A percentile compares a stretch with the other conserved stretches of the same genome.
Evolutionary conservation across 1,284 basidiomycete genomes (phyloP).

Genomic region (Austroboletus novae-zelandiae): DNA sequence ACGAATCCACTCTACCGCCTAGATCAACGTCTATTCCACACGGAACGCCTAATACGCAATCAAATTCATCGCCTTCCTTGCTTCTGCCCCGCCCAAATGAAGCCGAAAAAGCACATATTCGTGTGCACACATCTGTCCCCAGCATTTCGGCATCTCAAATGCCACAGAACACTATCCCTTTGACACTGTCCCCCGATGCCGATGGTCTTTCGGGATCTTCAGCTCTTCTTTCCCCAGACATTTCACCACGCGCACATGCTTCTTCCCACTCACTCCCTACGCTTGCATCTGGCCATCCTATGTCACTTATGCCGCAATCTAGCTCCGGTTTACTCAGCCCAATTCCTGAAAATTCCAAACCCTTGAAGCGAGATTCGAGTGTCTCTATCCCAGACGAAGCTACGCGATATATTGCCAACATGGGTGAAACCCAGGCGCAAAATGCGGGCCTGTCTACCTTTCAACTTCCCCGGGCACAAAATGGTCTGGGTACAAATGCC

Average conservation of each 20-base stretch:
- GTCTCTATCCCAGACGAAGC: constrained; percentile 74
- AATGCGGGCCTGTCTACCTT: constrained; percentile 39
- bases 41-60: constrained; percentile 19
- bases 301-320: constrained; percentile 24
- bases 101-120: constrained; percentile 7
- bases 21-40: constrained; percentile 36
- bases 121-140: not conserved
- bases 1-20: constrained; percentile 36
- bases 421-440: constrained; percentile 59
- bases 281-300: constrained; percentile 7
- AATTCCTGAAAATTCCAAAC: constrained; percentile 28
- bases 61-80: constrained; percentile 25
- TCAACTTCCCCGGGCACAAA: not conserved
- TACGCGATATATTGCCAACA: constrained; percentile 62
- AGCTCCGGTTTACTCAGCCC: constrained; percentile 27
- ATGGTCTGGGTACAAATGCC: not conserved
- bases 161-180: constrained; percentile 2
- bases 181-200: not conserved
- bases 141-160: constrained; percentile 1
- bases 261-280: not conserved
- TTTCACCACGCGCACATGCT: constrained; percentile 5
- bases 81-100: constrained; percentile 11
- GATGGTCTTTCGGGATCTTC: constrained; percentile 2
- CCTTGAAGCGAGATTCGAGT: constrained; percentile 52
- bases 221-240: constrained; percentile 5